Percentiles rank a stretch among this genome's conserved stretches.
Evolutionary conservation across 2,329 filamentous ascomycete species (phyloP).

Genomic region (Ilyonectria robusta): DNA sequence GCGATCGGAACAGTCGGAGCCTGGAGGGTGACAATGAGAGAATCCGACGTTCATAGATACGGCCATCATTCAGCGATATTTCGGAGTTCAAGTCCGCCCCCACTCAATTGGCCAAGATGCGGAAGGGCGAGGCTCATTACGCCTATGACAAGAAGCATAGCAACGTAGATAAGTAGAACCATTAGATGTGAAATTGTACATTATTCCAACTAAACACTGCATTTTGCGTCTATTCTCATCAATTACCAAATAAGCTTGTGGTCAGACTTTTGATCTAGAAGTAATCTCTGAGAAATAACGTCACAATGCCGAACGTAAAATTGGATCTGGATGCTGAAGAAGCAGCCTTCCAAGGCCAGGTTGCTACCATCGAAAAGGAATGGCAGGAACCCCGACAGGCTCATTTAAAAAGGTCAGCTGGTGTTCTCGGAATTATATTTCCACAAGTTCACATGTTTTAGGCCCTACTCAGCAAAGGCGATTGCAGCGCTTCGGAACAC

Average conservation of each 20-base stretch:
- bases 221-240: no score
- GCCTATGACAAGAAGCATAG: no score
- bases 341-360: slow-evolving; percentile 49
- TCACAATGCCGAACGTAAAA: not conserved
- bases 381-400: slow-evolving; percentile 48
- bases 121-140: no score
- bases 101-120: not conserved
- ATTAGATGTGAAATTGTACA: no score
- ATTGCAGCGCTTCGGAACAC: slow-evolving; percentile 53
- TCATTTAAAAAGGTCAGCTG: slow-evolving; percentile 45
- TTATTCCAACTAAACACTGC: no score
- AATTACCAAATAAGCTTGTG: no score
- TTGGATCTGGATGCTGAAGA: slow-evolving; percentile 43
- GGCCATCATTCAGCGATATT: not conserved
- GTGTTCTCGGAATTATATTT: not conserved
- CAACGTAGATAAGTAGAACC: no score
- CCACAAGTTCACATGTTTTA: not conserved
- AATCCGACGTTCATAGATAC: not conserved
- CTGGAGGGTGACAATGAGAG: not conserved
- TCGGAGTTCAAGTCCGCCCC: not conserved
- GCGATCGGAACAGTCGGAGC: not conserved
- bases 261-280: not conserved
- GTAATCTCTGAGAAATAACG: not conserved
- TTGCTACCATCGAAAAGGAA: slow-evolving; percentile 51
- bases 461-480: slow-evolving; percentile 40